Percentiles rank a stretch among this genome's conserved stretches.
phyloP scores from a whole-genome alignment of 2,329 filamentous ascomycete species.

The Raffaelea albimanens region DNA sequence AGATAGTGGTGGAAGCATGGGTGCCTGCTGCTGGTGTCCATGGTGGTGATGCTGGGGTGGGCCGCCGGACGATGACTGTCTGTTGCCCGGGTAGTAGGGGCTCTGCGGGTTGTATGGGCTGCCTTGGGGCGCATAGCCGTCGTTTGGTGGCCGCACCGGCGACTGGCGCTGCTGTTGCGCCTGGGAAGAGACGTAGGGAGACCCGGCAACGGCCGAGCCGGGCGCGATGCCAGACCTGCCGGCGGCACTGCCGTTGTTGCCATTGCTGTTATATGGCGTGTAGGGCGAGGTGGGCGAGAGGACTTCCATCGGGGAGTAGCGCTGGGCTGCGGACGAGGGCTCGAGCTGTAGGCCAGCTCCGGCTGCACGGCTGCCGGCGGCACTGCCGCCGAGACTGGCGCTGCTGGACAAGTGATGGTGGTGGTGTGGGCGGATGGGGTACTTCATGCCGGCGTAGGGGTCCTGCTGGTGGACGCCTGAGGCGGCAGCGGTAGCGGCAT shows the following conservation, averaged over 20 bases:
- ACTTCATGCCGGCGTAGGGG: conserved; percentile 77
- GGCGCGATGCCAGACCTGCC: too few species aligned
- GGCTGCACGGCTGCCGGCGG: not conserved
- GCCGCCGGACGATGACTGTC: conserved; percentile 23
- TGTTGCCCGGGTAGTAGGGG: conserved; percentile 44
- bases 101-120: conserved; percentile 29
- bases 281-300: conserved; percentile 76
- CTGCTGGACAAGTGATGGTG: conserved; percentile 57
- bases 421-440: conserved; percentile 69
- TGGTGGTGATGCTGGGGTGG: conserved; percentile 26
- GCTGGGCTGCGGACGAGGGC: conserved; percentile 73
- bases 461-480: conserved; percentile 37
- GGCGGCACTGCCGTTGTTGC: conserved; percentile 32
- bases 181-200: conserved; percentile 5
- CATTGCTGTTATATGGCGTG: conserved; percentile 55
- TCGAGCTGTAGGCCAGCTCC: conserved; percentile 62
- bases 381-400: conserved; percentile 18
- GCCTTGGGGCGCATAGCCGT: conserved; percentile 39
- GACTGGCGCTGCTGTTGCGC: conserved; percentile 54
- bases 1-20: conserved; percentile 49
- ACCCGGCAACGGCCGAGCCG: conserved; percentile 30
- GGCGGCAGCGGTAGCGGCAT: conserved; percentile 1
- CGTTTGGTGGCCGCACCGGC: conserved; percentile 56
- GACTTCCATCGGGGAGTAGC: conserved; percentile 93
- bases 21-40: conserved; percentile 54